Base-by-base conservation (phyloP, 177 flowering plant species). In the Vitis hybrid region DNA sequence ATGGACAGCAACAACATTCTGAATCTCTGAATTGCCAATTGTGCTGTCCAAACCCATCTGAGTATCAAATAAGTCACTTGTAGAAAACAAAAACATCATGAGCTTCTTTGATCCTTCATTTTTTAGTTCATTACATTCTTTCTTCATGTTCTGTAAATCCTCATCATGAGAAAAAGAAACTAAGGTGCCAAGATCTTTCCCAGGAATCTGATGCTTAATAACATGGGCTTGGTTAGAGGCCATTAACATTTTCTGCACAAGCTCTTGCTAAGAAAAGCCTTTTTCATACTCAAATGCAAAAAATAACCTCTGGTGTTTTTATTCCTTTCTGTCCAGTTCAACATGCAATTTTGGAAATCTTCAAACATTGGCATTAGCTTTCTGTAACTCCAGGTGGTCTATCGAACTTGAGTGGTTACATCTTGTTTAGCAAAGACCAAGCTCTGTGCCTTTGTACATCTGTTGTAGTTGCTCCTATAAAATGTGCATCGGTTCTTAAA, bases 181-280 rank as follows among this genome's bases (percentile, higher is more conserved):
- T 73, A 94, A 79, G 9, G 98, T 90, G 85, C 90, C 98, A 76
- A 88, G 93, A 69, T 93, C 98, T 77, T 95, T 97, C 13, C 94
- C 97, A 55, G 97, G 98, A 66, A 94, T 92, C 82, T 94, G 98
- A 82, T 94, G 93, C 75, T 90, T 94, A 18, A 94, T 81, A 3
- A 73, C 67, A 83, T 81, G 79, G 62, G 86, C 52, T 73, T 87
- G 84, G 63, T 75, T 77, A 74, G 78, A 91, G 18, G 93, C 76
- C 48, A 79, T 72, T 50, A 70, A 71, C 10, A 85, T 78, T 77
- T 87, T 93, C 78, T 79, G 88, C 85, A 80, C 72, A 61, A 94
- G 85, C 48, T 86, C 93, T 65, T 80, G 78, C 92, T 92, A 94
- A 26, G 87, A 75, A 62, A 94, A 84, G 75, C 86, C 79, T 77